These are phyloP conservation scores for Suillus tomentosus DNA, from an alignment of 768 basidiomycete species.

Conservation along the genomic window DNA sequence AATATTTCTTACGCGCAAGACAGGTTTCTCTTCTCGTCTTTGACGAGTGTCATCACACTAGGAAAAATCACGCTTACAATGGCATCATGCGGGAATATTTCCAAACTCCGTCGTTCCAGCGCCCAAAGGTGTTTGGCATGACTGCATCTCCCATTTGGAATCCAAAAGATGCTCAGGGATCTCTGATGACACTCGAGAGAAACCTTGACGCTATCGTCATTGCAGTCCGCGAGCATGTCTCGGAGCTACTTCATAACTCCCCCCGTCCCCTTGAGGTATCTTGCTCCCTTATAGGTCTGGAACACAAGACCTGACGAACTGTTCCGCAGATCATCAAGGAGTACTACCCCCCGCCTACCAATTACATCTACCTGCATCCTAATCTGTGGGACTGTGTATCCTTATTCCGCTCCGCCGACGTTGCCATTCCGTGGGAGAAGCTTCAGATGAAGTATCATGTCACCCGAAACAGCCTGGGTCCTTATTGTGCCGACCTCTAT, in stretches of 20 bases:
- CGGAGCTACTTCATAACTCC: slow-evolving; percentile 63
- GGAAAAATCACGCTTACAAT: slow-evolving; percentile 59
- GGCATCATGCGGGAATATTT: slow-evolving; percentile 62
- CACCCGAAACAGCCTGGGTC: slow-evolving; percentile 65
- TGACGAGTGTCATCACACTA: slow-evolving; percentile 59
- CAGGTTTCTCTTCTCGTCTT: slow-evolving; percentile 60
- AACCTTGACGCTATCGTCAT: slow-evolving; percentile 77
- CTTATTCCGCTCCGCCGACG: slow-evolving; percentile 35
- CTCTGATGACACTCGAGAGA: slow-evolving; percentile 62
- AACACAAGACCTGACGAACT: slow-evolving; percentile 5
- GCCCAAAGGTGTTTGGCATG: slow-evolving; percentile 93
- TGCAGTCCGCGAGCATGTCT: slow-evolving; percentile 68
- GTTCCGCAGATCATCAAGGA: slow-evolving; percentile 53
- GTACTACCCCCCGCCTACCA: slow-evolving; percentile 53
- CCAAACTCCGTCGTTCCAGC: slow-evolving; percentile 38
- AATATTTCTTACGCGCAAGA: slow-evolving; percentile 4
- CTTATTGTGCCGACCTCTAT: slow-evolving; percentile 74
- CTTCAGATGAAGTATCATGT: slow-evolving; percentile 63
- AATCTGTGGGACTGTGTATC: slow-evolving; percentile 56
- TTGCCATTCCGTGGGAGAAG: slow-evolving; percentile 58
- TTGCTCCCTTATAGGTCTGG: slow-evolving; percentile 1
- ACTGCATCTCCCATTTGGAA: slow-evolving; percentile 92
- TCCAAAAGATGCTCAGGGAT: slow-evolving; percentile 62
- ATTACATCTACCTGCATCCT: slow-evolving; percentile 59
- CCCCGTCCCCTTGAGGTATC: slow-evolving; percentile 69